phyloP scores from a whole-genome alignment of 306 rosid genomes.

The Trichosanthes cucumerina region DNA sequence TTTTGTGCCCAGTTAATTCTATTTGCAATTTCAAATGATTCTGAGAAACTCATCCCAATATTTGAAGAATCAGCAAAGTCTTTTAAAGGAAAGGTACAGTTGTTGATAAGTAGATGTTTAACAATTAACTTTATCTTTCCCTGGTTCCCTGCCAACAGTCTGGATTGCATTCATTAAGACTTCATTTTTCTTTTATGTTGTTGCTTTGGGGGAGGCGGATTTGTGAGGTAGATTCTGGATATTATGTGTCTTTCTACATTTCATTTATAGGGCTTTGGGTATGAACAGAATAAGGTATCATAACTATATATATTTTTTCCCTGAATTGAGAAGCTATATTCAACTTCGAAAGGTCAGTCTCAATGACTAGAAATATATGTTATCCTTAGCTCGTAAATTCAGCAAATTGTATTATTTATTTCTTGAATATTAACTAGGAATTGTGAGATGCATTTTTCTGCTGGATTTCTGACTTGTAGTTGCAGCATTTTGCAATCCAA shows the following conservation, averaged over 20 bases:
- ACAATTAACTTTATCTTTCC: background rate
- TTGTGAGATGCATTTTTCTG: background rate
- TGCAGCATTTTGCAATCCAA: background rate
- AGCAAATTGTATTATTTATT: background rate
- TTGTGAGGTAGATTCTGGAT: background rate
- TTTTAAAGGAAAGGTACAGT: constrained; percentile 87
- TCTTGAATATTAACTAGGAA: background rate
- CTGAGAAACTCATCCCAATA: constrained; percentile 53
- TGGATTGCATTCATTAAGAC: background rate
- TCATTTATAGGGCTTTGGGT: background rate
- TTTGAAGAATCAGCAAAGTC: constrained; percentile 68
- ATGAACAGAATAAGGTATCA: background rate
- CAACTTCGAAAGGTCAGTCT: background rate
- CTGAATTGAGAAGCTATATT: background rate
- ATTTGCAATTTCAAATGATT: constrained; percentile 58
- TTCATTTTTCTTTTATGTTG: background rate
- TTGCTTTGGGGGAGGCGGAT: background rate
- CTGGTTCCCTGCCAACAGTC: background rate
- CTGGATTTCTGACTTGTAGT: background rate
- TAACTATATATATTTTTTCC: background rate
- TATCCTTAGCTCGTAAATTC: background rate
- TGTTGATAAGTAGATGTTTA: background rate
- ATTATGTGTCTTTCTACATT: background rate
- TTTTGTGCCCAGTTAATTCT: constrained; percentile 50
- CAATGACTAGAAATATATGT: background rate